Evolutionary conservation across 441 rosid genomes (phyloP).

Genomic region (Corymbia citriodora): DNA sequence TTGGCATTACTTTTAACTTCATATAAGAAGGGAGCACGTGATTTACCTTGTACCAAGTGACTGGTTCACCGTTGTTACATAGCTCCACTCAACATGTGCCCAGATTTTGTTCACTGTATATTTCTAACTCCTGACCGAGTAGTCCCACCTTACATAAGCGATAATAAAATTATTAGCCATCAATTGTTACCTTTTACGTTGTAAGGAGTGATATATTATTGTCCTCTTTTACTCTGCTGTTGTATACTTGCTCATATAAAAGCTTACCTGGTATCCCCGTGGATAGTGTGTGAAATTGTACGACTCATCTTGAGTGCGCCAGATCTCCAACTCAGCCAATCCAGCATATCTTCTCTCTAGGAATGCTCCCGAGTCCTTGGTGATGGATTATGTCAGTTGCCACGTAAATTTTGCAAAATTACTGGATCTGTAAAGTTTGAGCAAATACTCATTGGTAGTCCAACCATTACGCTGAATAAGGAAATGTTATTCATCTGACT

Average conservation of each 20-base stretch:
- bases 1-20: not conserved
- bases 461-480: constrained; percentile 60
- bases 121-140: constrained; percentile 38
- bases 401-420: not conserved
- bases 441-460: constrained; percentile 47
- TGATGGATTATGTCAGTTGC: not conserved
- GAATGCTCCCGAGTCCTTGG: constrained; percentile 60
- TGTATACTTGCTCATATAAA: not conserved
- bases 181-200: not conserved
- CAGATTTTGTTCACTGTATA: constrained; percentile 21
- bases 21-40: not conserved
- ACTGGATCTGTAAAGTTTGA: not conserved
- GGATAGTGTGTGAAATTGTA: constrained; percentile 32
- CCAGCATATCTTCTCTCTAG: constrained; percentile 48
- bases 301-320: constrained; percentile 16
- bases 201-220: not conserved
- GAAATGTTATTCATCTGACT: constrained; percentile 48
- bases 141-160: constrained; percentile 37
- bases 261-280: constrained; percentile 56
- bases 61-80: constrained; percentile 20
- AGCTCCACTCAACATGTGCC: constrained; percentile 35
- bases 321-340: constrained; percentile 31
- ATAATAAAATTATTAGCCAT: not conserved
- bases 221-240: not conserved
- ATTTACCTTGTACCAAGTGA: constrained; percentile 67